Evolutionary conservation across 352 stramenopile genomes (phyloP).

Genomic region (Pythium aquatile): DNA sequence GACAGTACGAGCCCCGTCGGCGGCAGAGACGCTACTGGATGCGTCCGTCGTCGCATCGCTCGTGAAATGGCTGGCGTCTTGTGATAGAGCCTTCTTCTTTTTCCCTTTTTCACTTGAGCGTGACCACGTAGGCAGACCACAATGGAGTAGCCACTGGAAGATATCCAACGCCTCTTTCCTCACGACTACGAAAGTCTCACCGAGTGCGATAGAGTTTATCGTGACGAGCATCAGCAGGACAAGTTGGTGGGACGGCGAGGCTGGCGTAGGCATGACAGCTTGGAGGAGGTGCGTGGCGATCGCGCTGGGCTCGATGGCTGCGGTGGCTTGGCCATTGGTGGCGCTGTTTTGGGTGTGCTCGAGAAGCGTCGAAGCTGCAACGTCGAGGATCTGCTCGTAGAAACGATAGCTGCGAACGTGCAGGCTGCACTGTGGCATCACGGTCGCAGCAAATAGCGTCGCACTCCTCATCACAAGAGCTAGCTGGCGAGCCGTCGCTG

Average conservation of each 20-base stretch:
- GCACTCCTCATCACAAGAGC: not conserved
- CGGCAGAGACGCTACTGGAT: not conserved
- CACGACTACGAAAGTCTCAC: not conserved
- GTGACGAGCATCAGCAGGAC: not conserved
- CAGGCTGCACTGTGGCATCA: not conserved
- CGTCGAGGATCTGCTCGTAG: slow-evolving; percentile 18
- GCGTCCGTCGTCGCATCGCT: not conserved
- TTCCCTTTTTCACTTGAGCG: not conserved
- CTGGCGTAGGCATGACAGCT: not conserved
- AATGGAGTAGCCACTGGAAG: not conserved
- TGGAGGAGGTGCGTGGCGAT: not conserved
- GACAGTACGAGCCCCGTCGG: not conserved
- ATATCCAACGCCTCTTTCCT: not conserved
- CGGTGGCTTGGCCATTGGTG: not conserved
- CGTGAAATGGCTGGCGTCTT: not conserved
- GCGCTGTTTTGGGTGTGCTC: not conserved
- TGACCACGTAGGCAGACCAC: not conserved
- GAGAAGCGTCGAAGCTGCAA: not conserved
- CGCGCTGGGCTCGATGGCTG: not conserved
- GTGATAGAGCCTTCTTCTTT: not conserved
- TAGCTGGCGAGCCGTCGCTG: not conserved
- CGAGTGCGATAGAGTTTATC: not conserved
- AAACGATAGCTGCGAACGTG: slow-evolving; percentile 13
- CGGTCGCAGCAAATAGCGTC: not conserved
- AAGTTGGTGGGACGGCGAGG: slow-evolving; percentile 1